These are phyloP conservation scores for Colletotrichum neosansevieriae DNA, from an alignment of 2,329 filamentous ascomycete species.

Conservation along the genomic window DNA sequence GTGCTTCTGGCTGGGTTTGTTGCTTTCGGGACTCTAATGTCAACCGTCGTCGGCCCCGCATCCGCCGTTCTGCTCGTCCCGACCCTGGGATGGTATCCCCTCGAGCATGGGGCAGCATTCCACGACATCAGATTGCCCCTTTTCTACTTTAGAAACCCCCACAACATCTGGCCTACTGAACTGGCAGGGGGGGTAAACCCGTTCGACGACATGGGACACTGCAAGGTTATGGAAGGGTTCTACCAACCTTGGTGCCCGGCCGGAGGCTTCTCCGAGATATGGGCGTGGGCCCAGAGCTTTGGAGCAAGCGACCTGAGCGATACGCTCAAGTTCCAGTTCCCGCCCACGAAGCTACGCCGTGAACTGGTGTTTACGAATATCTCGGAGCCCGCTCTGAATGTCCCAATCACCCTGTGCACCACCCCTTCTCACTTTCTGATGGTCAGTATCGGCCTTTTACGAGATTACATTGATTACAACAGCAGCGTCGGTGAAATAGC, in stretches of 20 bases:
- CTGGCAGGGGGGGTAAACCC: too few species aligned
- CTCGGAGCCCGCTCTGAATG: background rate
- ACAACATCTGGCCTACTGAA: too few species aligned
- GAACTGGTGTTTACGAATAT: background rate
- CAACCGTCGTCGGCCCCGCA: constrained; percentile 21
- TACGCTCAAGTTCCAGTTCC: background rate
- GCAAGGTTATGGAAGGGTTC: background rate
- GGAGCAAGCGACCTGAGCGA: background rate
- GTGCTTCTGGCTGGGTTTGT: too few species aligned
- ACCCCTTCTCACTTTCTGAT: constrained; percentile 5
- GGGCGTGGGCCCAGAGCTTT: constrained; percentile 10
- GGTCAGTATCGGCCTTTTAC: constrained; percentile 8
- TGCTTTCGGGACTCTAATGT: too few species aligned
- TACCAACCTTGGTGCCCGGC: constrained; percentile 3
- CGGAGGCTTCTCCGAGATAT: background rate
- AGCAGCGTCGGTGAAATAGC: background rate
- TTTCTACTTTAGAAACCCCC: background rate
- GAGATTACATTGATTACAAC: background rate
- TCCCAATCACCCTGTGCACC: background rate
- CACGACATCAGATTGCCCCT: background rate
- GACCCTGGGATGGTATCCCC: constrained; percentile 4
- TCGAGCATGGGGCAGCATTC: background rate
- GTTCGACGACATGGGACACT: background rate
- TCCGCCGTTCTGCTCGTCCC: constrained; percentile 32
- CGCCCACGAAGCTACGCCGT: background rate